Evolutionary conservation across 208 protist species (phyloP), one percentile per base, ranked within the genome.

Genomic region (Porcisia deanei): DNA sequence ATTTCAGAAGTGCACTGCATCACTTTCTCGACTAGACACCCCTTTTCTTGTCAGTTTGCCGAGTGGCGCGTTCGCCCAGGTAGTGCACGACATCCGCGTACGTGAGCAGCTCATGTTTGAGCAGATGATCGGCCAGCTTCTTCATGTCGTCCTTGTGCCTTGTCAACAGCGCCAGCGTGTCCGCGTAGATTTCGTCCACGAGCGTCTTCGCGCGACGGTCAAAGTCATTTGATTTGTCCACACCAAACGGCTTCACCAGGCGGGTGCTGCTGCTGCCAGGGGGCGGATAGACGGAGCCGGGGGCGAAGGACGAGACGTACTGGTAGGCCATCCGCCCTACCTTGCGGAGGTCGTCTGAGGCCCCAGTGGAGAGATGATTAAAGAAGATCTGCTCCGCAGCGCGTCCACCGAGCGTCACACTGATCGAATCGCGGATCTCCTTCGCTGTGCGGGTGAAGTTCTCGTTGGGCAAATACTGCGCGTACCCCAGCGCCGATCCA

Each of bases 401-500:
- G 58, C 97, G 91, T 1, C 98, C 98, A 67, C 98, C 98, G 7
- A 99, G 91, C 18, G 92, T 92, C 64, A 99, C 93, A 73, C 93
- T 96, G 47, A 99, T 99, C n/a, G 88, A 86, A 75, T 99, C 96
- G 8, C 94, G 78, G 22, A 99, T 75, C 79, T 99, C 95, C 45
- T 97, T 87, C 55, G 91, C 83, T 12, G 96, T 99, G 69, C 95
- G 92, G 16, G 98, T 90, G 78, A 88, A 85, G 43, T 91, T 92
- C 65, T 99, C 98, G 72, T 97, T 96, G 22, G 98, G 99, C 53
- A 99, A 90, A 75, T 99, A 99, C 90, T 99, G 98, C 58, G 98
- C 98, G 82, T 99, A 99, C 53, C 99, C 99, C 3, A 99, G 89
- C 22, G 98, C 98, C 20, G 88, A 97, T 41, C 85, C 80, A 8